Evolutionary conservation across 257 asterid genomes (phyloP), one percentile per base, ranked within the genome.

Genomic region (Solanum commersonii): DNA sequence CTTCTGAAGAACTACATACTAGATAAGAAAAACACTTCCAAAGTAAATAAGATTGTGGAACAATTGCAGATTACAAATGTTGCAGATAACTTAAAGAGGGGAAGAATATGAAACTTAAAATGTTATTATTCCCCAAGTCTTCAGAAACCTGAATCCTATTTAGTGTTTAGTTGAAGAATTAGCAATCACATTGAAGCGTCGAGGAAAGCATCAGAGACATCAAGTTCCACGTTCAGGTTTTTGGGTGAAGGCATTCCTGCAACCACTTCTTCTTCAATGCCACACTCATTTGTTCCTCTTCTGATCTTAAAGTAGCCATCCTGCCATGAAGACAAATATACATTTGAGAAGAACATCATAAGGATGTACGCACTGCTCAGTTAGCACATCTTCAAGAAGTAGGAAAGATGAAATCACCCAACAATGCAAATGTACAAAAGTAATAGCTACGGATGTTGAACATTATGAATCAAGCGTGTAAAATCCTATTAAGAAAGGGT

Each of bases 281-380:
- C 99, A 88, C 99, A 97, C 88, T 97, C 99, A 46, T 97, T 96
- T 76, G 98, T 93, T 87, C 98, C 99, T 90, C 98, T 91, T 86
- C 90, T 90, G 89, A 97, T 96, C 96, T 83, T 95, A 94, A 97
- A 97, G 93, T 94, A 96, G 86, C 99, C 99, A 77, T 97, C 95
- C 98, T 96, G 98, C 88, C 79, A 91, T 72, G 46, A 35, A n/a
- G 38, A 70, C 52, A 49, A 81, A 31, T 22, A 68, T 4, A 76
- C 18, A 87, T 13, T 83, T 85, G 52, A 83, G 15, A 68, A 65
- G 23, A 34, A 37, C 79, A 13, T 20, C 29, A 42, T 16, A 35
- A 76, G 8, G 25, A 70, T n/a, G 20, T 18, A 46, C 0, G 0
- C 6, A 0, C 68, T 16, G 27, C 68, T 81, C 6, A 46, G 29